Conservation (phyloP, 441 rosid species). For the Brassica balearica region DNA sequence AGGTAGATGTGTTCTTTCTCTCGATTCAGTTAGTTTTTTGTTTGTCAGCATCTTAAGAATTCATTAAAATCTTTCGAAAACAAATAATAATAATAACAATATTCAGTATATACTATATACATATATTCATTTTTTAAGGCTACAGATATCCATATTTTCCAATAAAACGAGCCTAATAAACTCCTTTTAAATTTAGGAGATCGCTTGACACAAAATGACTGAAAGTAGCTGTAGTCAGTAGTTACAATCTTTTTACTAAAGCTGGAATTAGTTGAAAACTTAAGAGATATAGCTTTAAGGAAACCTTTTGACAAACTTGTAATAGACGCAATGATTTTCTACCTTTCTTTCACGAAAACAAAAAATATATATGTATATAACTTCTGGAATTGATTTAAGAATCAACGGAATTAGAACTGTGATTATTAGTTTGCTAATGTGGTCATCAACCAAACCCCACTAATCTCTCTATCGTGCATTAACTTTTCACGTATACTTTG, state of each 20-base stretch:
- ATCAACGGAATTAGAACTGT: conserved; percentile 26
- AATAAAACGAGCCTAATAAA: neutral
- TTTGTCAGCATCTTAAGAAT: no score
- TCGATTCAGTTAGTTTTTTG: no score
- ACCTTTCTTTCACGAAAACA: conserved; percentile 2
- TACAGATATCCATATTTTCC: no score
- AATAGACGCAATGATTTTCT: neutral
- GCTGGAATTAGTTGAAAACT: neutral
- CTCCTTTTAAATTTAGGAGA: neutral
- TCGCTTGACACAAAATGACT: conserved; percentile 6
- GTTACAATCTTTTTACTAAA: no score
- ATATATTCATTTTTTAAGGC: no score
- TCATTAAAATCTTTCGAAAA: no score
- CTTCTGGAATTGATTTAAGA: neutral
- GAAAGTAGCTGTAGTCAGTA: no score
- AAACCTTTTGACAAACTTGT: conserved; percentile 12
- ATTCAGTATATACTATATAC: no score
- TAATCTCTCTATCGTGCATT: neutral
- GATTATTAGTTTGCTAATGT: conserved; percentile 14
- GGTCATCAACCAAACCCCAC: conserved; percentile 18
- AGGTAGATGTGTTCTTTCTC: no score
- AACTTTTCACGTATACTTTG: neutral
- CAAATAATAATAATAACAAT: no score
- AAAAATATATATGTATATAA: neutral
- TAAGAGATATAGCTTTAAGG: neutral